phyloP scores from a whole-genome alignment of 768 basidiomycete species.

The Russula sp. region DNA sequence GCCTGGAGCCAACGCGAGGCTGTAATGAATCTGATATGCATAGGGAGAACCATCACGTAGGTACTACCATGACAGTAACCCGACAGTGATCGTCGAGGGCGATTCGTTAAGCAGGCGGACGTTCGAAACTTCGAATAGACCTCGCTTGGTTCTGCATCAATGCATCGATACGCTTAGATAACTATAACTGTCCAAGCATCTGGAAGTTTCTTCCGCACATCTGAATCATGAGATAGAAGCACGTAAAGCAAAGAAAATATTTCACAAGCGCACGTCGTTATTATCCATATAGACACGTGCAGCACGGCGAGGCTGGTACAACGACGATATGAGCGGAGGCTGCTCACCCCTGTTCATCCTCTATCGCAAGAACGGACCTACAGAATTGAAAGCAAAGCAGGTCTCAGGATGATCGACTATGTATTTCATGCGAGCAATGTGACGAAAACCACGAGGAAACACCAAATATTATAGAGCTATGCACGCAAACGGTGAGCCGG shows the following conservation, averaged over 20 bases:
- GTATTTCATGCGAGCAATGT: slow-evolving; percentile 9
- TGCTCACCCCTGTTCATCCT: neutral
- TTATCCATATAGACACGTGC: slow-evolving; percentile 23
- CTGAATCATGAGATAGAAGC: neutral
- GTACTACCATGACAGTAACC: slow-evolving; percentile 1
- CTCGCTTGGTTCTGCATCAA: slow-evolving; percentile 21
- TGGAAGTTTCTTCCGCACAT: slow-evolving; percentile 22
- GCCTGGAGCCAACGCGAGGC: slow-evolving; percentile 20
- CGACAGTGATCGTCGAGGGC: slow-evolving; percentile 24
- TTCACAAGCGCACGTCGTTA: slow-evolving; percentile 17
- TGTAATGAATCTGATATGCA: neutral
- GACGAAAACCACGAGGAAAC: slow-evolving; percentile 13
- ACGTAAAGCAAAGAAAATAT: neutral
- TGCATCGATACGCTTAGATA: slow-evolving; percentile 19
- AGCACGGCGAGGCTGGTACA: slow-evolving; percentile 17
- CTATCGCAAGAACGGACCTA: slow-evolving; percentile 11
- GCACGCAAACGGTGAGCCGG: neutral
- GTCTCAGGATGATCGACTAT: slow-evolving; percentile 12
- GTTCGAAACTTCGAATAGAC: slow-evolving; percentile 16
- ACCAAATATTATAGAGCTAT: slow-evolving; percentile 17
- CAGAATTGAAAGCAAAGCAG: slow-evolving; percentile 5
- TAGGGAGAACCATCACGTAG: neutral
- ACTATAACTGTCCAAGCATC: slow-evolving; percentile 22
- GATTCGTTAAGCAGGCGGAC: slow-evolving; percentile 22
- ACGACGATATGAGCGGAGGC: slow-evolving; percentile 6